Percentiles rank a stretch among this genome's conserved stretches.
Evolutionary conservation across 441 rosid species (phyloP).

Genomic region (Brassica hybrid): DNA sequence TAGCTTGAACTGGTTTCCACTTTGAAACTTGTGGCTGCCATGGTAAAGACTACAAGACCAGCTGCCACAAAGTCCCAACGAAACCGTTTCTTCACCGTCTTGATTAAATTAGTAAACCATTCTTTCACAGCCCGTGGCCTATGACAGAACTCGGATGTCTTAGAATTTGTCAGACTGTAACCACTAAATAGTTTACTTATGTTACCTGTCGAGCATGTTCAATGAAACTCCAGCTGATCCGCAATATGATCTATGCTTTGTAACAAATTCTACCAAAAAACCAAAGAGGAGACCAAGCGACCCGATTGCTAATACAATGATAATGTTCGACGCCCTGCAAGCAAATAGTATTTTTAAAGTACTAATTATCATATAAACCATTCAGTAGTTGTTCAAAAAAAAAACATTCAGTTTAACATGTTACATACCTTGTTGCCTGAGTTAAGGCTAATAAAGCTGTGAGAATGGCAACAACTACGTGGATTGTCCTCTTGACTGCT

Average conservation of each 20-base stretch:
- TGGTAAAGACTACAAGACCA: constrained; percentile 66
- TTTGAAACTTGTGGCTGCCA: constrained; percentile 89
- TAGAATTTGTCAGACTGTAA: constrained; percentile 8
- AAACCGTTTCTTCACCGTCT: constrained; percentile 64
- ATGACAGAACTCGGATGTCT: background rate
- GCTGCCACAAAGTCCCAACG: constrained; percentile 71
- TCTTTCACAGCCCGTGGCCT: constrained; percentile 59
- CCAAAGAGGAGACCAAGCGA: constrained; percentile 78
- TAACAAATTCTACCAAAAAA: constrained; percentile 72
- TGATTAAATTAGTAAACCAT: constrained; percentile 64
- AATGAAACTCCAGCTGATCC: constrained; percentile 52
- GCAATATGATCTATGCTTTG: constrained; percentile 63
- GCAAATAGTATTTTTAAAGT: constrained; percentile 28
- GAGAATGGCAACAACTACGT: constrained; percentile 84
- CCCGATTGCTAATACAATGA: constrained; percentile 87
- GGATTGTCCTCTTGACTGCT: constrained; percentile 78
- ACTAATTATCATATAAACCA: background rate
- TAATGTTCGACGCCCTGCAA: constrained; percentile 78
- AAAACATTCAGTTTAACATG: constrained; percentile 23
- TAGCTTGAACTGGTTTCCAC: constrained; percentile 84
- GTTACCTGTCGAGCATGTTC: constrained; percentile 47
- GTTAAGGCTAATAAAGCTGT: constrained; percentile 94
- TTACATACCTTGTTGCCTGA: constrained; percentile 83
- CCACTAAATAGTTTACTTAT: constrained; percentile 11
- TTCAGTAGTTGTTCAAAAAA: too few species aligned